Base-by-base conservation (phyloP, 164 flowering plant species). In the Vitis cinerea region DNA sequence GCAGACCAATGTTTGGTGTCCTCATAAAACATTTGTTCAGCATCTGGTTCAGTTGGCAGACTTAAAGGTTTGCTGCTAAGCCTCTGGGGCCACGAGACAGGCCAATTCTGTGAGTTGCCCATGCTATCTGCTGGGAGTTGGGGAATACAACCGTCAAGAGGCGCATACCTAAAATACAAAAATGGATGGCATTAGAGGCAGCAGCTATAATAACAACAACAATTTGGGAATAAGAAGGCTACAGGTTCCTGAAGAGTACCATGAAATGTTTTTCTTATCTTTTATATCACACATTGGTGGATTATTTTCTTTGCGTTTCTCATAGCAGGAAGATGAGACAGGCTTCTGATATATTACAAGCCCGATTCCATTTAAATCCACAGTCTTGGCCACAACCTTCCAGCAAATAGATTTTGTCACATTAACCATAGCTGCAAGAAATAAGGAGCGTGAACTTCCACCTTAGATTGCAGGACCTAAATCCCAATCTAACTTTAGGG, bases 291-390 rank as follows among this genome's bases (percentile, higher is more conserved):
- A 95, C 63, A 95, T 53, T 66, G 96, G 92, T 12, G 93, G 97
- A 30, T 61, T 55, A 54, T 84, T 82, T 70, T 77, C 81, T 75
- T 76, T 68, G 15, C 91, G 87, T 58, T 72, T 70, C 63, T 85
- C 79, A 77, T 91, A 93, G 82, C 98, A 93, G 63, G 87, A 75
- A 72, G 81, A 75, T 29, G 99, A 85, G 48, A 77, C 79, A 54
- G 98, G 94, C 82, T 93, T 95, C 79, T 89, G 96, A 77, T 82
- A 95, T 75, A 95, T 84, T n/a, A 91, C 97, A 70, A 91, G 80
- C 14, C 98, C 98, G 64, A 95, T 79, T 55, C 93, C 86, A 57
- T 74, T 54, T 65, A 85, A 72, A 47, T 83, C 87, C 31, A 75
- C 70, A 27, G 84, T 77, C 80, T 86, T 95, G 13, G 81, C 82